Base-by-base conservation (phyloP, 2,329 filamentous ascomycete species). In the Polychaeton citri region DNA sequence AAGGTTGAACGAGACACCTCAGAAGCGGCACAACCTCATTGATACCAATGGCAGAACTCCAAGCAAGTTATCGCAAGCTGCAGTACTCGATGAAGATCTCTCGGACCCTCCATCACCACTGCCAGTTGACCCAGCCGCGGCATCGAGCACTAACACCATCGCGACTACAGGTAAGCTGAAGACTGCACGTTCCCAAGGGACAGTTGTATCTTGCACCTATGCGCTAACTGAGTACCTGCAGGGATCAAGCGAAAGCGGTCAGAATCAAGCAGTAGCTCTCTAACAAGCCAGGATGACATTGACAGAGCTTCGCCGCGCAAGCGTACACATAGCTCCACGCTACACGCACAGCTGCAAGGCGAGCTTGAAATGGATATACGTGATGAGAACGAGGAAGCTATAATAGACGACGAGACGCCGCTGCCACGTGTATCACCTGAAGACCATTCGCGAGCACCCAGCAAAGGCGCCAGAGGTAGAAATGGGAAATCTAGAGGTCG, bases 1-100 rank as follows among this genome's bases (percentile, higher is more conserved):
- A 18, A 35, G 21, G 19, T 3, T 17, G 34, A 15, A 28, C 15
- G 19, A 36, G 15, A 32, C 56, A 33, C 55, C 54, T 16, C 45
- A 49, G 35, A 56, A 52, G 41, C 26, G 37, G 30, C 51, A 45
- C 33, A 45, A 48, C 38, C 43, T 45, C 18, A 37, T 41, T 32
- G 50, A 66, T 30, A 56, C 62, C 37, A 73, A 74, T 44, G 76
- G 81, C 48, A 73, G 72, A 45, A 85, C 78, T 37, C 81, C 82
- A 3, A 87, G 79, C 66, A 88, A 86, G 63, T 70, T 86, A 40
- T 75, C 76, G 46, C 74, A 79, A 42, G 66, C 69, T 38, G 64
- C 65, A 12, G 57, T 63, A 36, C 53, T 59, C 21, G 63, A 66
- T 20, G 49, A 56, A 32, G 47, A 57, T 16, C 47, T 58, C 17